Percentiles rank a stretch among this genome's conserved stretches.
Conservation (phyloP, 139 green algal genomes). For the Chlorella vulgaris region DNA sequence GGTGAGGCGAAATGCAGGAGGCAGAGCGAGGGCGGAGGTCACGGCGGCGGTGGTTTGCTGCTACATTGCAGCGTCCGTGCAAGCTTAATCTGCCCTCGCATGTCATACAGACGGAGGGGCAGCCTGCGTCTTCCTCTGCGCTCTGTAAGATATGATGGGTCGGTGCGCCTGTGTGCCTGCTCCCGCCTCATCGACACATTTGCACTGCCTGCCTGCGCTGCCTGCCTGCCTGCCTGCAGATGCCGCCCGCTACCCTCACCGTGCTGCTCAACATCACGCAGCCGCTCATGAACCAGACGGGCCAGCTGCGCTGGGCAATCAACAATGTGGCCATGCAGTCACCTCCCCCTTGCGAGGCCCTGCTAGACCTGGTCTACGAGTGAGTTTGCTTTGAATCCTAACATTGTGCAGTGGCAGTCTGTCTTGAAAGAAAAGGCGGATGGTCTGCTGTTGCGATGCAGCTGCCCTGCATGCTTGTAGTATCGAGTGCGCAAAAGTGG, state of each 20-base stretch:
- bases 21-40: too few species aligned
- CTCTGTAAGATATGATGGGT: too few species aligned
- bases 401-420: neutral
- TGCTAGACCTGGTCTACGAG: conserved; percentile 15
- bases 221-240: conserved; percentile 2
- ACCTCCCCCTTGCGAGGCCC: conserved; percentile 1
- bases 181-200: too few species aligned
- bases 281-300: conserved; percentile 26
- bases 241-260: neutral
- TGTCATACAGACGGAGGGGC: too few species aligned
- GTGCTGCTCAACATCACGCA: conserved; percentile 27
- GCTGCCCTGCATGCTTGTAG: neutral
- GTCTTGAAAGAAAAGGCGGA: neutral
- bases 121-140: too few species aligned
- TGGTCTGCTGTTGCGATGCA: neutral
- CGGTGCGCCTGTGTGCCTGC: too few species aligned
- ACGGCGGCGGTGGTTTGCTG: too few species aligned
- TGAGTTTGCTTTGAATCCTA: neutral
- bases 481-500: too few species aligned
- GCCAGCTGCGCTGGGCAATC: conserved; percentile 24
- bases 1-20: neutral
- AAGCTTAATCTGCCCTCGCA: too few species aligned
- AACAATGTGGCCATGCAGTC: conserved; percentile 15
- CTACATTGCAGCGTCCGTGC: too few species aligned
- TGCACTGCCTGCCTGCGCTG: neutral